Evolutionary conservation across 805 yeast species (phyloP), one percentile per base, ranked within the genome.

Genomic region (Starmerella davenportii): DNA sequence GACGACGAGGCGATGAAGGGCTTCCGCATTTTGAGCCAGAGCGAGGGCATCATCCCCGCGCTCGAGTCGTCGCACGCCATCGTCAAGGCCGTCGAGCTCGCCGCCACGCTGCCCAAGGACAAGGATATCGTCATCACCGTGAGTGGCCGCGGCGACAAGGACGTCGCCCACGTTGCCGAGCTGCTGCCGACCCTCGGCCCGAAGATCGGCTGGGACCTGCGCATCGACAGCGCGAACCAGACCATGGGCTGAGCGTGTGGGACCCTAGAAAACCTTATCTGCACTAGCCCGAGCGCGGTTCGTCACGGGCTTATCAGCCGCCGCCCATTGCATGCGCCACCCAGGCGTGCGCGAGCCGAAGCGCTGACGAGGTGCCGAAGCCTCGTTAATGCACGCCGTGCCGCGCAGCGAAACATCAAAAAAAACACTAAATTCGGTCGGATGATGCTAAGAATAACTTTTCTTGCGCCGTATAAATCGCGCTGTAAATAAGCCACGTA

Each of bases 131-230:
- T 90, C 43, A 78, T 90, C 55, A 84, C 84, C 58, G 70, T 90
- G 41, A 82, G 95, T 38, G 99, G 99, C 53, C 80, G 99, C 69
- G 99, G 98, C 63, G 98, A 90, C 59, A 90, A 90, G 65, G 98
- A 90, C 59, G 98, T 90, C 30, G 95, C 84, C 62, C 80, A 85
- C 58, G 95, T 90, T 39, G 98, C 98, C 35, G 95, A 90, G 60
- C 73, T 76, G 38, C 68, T 90, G 56, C 98, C 98, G 35, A 70
- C 63, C 46, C 65, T 82, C 40, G 99, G 99, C 32, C 92, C 90
- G 36, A 56, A 74, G 59, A 87, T 90, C 54, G 90, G 78, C 53
- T 90, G 98, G 98, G 95, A 87, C 58, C 68, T 90, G 57, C 73
- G 98, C 60, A 90, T 90, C 37, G 56, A 50, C 28, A 28, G 35